Base-by-base conservation (phyloP, 176 grass and related monocot genomes). In the Oryza officinalis region DNA sequence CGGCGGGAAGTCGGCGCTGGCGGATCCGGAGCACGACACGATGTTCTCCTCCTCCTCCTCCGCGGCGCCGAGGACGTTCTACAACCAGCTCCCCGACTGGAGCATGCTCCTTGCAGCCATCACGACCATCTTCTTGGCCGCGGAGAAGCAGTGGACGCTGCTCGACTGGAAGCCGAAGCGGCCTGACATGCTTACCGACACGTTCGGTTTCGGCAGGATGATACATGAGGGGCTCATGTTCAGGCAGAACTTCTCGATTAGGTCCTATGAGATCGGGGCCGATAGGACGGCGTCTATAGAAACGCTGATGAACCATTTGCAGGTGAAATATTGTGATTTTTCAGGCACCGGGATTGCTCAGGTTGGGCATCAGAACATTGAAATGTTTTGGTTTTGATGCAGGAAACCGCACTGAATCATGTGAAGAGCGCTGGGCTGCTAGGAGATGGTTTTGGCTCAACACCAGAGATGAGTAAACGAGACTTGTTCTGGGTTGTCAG, bases 401-500 rank as follows among this genome's bases (percentile, higher is more conserved):
- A 90, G 89, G 89, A 90, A 86, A 94, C 93, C 14, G 93, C 96
- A 17, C 88, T 99, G 72, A 99, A 99, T 89, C 96, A 99, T 80
- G 96, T 96, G 77, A 96, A 85, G 84, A 81, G 77, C 13, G 96
- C 89, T 33, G 96, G 93, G 72, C 74, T 99, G 3, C 45, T 99
- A 63, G 96, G 96, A 38, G 91, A 94, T 81, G 96, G 96, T 23
- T 99, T 99, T 43, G 96, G 96, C n/a, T 92, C 89, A 3, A 99
- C 96, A 7, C 91, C 96, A 30, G 93, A 99, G 86, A 99, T 99
- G 96, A 90, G 85, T 92, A 99, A 99, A 81, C 83, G 85, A 40
- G 89, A 96, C 75, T 88, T 99, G 85, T 96, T 99, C 78, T 99
- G 96, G 96, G 96, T 99, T 87, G 96, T 99, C 69, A 99, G 88